Base-by-base conservation (phyloP, 371 early-diverging fungal genomes). In the Vairimorpha necatrix region DNA sequence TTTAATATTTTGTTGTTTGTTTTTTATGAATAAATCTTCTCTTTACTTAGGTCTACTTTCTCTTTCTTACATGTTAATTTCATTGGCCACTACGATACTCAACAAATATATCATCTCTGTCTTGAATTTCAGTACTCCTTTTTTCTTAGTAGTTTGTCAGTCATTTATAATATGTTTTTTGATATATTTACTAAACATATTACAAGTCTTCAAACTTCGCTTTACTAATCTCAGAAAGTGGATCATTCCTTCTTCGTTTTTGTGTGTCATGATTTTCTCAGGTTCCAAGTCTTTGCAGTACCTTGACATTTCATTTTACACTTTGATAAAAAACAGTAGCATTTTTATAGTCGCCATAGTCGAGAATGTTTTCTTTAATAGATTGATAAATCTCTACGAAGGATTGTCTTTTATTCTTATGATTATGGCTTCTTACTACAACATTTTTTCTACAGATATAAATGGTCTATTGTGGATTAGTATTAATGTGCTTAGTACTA, bases 291-390 rank as follows among this genome's bases (percentile, higher is more conserved):
- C 90, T 85, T 83, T 96, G 9, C 91, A 93, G 77, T 93, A 89
- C 83, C 87, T 98, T 47, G 88, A 91, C 36, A 78, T 86, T 42
- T 80, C 96, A 11, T 84, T 97, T 9, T 97, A 94, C 80, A 96
- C 97, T 32, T 89, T 98, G 60, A 94, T 96, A 85, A 98, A 98
- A 86, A 98, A 98, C 86, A 78, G 94, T 75, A 93, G 94, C 32
- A 95, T 98, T 72, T 93, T 96, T 72, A 79, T 95, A 33, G 91
- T 94, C 76, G 98, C 97, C 9, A 90, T 93, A 74, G 91, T 92
- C 34, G 99, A 98, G 82, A 87, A 88, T 2, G 80, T 87, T 46
- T 89, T 91, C 86, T 92, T 92, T 79, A 87, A 87, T 6, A 91
- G 91, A 46, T 83, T 86, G 16, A 84, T 86, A 47, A 90, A 93